Evolutionary conservation across 108 stramenopile genomes (phyloP).

Genomic region (Fragilaria radians): DNA sequence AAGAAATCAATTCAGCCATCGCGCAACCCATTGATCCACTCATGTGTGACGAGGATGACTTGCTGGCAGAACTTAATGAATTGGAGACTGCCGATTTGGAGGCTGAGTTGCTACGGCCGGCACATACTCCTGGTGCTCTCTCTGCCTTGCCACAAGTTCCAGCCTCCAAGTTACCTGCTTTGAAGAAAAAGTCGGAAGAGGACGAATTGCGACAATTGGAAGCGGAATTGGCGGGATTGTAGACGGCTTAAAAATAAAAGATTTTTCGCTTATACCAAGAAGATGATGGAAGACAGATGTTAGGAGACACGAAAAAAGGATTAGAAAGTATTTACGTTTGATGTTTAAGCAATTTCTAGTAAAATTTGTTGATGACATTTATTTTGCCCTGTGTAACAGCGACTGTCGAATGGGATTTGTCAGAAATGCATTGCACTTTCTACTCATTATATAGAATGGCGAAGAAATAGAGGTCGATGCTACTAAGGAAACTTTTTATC

Average conservation of each 20-base stretch:
- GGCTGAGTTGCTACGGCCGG: conserved; percentile 64
- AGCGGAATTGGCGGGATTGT: conserved; percentile 84
- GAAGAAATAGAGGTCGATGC: too few relatives aligned
- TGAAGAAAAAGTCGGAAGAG: conserved; percentile 67
- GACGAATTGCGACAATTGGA: conserved; percentile 82
- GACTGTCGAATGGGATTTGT: too few relatives aligned
- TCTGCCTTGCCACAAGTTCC: conserved; percentile 60
- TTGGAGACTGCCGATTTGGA: conserved; percentile 85
- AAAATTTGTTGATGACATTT: too few relatives aligned
- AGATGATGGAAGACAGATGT: too few relatives aligned
- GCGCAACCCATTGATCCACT: conserved; percentile 79
- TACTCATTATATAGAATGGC: too few relatives aligned
- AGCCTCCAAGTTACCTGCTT: conserved; percentile 45
- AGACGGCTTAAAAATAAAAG: conserved; percentile 4
- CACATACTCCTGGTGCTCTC: conserved; percentile 18
- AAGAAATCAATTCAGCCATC: conserved; percentile 85
- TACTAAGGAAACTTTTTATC: too few relatives aligned
- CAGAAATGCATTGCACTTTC: too few relatives aligned
- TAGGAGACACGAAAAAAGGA: too few relatives aligned
- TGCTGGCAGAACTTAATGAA: conserved; percentile 85
- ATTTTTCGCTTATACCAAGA: background rate
- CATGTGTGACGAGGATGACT: conserved; percentile 81
- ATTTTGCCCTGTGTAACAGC: too few relatives aligned
- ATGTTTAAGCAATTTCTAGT: too few relatives aligned
- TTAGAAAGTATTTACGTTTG: too few relatives aligned